Conservation (phyloP, 2,329 filamentous ascomycete species). For the Parafenestella ontariensis region DNA sequence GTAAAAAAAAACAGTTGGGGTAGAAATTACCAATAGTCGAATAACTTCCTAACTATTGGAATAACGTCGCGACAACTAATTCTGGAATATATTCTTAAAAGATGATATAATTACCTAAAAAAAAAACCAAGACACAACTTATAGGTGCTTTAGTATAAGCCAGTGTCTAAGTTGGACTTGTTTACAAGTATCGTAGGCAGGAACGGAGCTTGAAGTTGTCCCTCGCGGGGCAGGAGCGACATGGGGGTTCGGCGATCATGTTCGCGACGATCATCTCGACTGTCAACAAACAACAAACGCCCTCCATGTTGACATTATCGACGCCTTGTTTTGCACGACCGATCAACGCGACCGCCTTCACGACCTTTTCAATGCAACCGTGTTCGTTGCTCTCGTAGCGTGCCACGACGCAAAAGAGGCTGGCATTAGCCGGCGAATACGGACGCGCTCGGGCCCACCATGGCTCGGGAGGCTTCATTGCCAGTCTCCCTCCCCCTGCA, state of each 20-base stretch:
- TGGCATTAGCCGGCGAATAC: constrained; percentile 5
- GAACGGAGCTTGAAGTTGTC: constrained; percentile 4
- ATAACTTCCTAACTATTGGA: too few relatives aligned
- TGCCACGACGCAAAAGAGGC: constrained; percentile 16
- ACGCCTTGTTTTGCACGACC: constrained; percentile 2
- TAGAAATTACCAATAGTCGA: background rate
- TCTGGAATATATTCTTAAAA: too few relatives aligned
- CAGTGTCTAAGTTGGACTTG: too few relatives aligned
- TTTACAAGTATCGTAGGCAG: too few relatives aligned
- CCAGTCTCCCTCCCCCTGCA: constrained; percentile 19
- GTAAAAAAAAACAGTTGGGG: too few relatives aligned
- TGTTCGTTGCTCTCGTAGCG: constrained; percentile 19
- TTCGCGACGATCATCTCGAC: constrained; percentile 5
- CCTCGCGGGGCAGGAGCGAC: constrained; percentile 30
- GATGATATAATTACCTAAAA: too few relatives aligned
- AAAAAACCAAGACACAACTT: too few relatives aligned
- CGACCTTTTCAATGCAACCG: constrained; percentile 12
- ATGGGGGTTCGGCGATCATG: constrained; percentile 19
- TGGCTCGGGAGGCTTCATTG: too few relatives aligned
- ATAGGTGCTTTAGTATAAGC: too few relatives aligned
- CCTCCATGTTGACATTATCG: background rate
- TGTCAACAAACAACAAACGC: constrained; percentile 10
- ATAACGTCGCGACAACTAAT: too few relatives aligned
- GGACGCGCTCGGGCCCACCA: constrained; percentile 11
- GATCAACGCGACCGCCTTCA: constrained; percentile 4